phyloP scores from a whole-genome alignment of 345 rosid species.

The Citrus cavaleriei region DNA sequence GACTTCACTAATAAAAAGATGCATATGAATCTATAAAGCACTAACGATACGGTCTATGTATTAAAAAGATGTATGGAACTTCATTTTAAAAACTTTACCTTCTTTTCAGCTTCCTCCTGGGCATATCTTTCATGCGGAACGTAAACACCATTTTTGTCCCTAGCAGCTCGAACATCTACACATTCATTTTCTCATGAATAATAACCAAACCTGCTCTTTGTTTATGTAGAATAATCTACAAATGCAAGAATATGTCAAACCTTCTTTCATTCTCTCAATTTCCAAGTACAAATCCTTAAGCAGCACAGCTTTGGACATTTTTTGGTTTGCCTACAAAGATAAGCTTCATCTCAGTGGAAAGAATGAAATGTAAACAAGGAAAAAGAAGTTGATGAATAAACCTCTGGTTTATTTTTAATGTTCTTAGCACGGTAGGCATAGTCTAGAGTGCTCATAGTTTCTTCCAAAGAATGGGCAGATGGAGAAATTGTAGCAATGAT shows the following conservation, averaged over 20 bases:
- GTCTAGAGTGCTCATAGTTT: slow-evolving; percentile 91
- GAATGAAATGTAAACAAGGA: not conserved
- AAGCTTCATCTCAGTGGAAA: slow-evolving; percentile 13
- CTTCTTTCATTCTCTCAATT: slow-evolving; percentile 91
- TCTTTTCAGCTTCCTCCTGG: slow-evolving; percentile 89
- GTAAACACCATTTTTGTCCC: slow-evolving; percentile 89
- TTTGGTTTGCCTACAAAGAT: slow-evolving; percentile 82
- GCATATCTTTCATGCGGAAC: slow-evolving; percentile 77
- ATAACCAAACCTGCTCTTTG: slow-evolving; percentile 1
- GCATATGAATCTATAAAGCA: not conserved
- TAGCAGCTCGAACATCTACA: slow-evolving; percentile 91
- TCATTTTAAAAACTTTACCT: slow-evolving; percentile 35
- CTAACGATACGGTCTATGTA: not conserved
- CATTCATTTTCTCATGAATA: slow-evolving; percentile 10
- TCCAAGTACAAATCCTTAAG: slow-evolving; percentile 87
- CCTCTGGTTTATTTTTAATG: slow-evolving; percentile 96
- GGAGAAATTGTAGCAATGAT: slow-evolving; percentile 94
- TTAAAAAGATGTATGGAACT: not conserved
- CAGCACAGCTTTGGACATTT: slow-evolving; percentile 74
- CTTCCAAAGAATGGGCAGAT: slow-evolving; percentile 79
- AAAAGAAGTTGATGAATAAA: slow-evolving; percentile 26
- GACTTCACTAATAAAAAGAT: not conserved
- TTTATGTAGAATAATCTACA: not conserved
- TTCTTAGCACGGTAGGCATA: slow-evolving; percentile 91
- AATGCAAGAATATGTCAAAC: slow-evolving; percentile 28